Conservation (phyloP, 2,329 filamentous ascomycete genomes). For the Exophiala viscosa region DNA sequence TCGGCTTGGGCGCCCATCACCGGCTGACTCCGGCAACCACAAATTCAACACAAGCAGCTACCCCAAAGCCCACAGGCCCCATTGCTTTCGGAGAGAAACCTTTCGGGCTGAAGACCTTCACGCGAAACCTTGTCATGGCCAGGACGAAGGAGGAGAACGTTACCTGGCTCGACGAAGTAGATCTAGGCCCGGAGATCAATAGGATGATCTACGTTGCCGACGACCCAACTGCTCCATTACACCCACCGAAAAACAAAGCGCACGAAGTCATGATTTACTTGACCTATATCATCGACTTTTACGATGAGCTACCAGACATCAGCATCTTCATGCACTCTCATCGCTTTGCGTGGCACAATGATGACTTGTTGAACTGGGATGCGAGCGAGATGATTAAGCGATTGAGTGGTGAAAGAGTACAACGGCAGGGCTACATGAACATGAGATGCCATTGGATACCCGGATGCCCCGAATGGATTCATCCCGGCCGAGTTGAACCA, state of each 20-base stretch:
- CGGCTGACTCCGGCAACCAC: not conserved
- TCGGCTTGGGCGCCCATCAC: not conserved
- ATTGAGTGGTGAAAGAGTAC: conserved; percentile 51
- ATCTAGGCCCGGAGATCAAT: conserved; percentile 44
- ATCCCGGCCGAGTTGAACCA: conserved; percentile 40
- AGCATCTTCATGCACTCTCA: conserved; percentile 60
- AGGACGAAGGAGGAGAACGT: conserved; percentile 49
- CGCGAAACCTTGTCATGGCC: conserved; percentile 53
- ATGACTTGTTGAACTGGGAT: conserved; percentile 50
- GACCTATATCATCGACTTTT: conserved; percentile 54
- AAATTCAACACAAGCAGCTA: not conserved
- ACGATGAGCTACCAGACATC: conserved; percentile 54
- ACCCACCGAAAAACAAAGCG: conserved; percentile 57
- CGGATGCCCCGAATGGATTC: conserved; percentile 59
- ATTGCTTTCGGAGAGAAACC: conserved; percentile 39
- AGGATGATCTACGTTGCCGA: conserved; percentile 52
- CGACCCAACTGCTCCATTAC: conserved; percentile 47
- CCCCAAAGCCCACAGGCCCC: conserved; percentile 18
- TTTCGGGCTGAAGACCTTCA: conserved; percentile 46
- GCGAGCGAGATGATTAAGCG: conserved; percentile 49
- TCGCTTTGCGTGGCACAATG: conserved; percentile 58
- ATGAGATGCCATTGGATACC: conserved; percentile 57
- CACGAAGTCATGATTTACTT: conserved; percentile 62
- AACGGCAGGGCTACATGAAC: conserved; percentile 56
- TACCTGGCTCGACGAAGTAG: not conserved